Base-by-base conservation (phyloP, 2,329 filamentous ascomycete genomes). In the Hymenoscyphus occultus region DNA sequence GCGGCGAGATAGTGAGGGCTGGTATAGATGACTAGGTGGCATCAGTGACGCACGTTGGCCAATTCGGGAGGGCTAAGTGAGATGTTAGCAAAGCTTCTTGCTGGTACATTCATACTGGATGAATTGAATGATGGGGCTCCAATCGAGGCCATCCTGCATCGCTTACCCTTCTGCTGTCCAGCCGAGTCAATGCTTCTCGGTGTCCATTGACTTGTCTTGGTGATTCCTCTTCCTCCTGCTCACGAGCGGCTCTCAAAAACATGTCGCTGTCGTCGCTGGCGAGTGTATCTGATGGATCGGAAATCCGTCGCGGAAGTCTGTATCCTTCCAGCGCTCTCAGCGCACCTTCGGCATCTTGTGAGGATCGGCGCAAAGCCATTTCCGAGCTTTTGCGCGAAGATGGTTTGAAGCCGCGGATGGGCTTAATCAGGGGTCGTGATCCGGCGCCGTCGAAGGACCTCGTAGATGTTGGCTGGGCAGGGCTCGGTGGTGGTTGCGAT, bases 181-280 rank as follows among this genome's bases (percentile, higher is more conserved):
- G 64, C 35, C 68, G 67, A 31, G 62, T 69, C 12, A 67, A 62
- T 35, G 64, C 58, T 40, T 65, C 66, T 40, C 56, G 62, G 35
- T 61, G 63, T 42, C 39, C 63, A 59, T 66, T 66, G 48, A 42
- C 61, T 40, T 64, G 62, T 59, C 68, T 65, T 64, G 69, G 67
- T 19, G 63, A 57, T 63, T 68, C 66, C 40, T 74, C 72, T 64
- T 76, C 74, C 9, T 35, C 35, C 35, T 35, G 6, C 62, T 74
- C 73, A 45, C 69, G 65, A n/a, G 74, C 74, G 32, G 73, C 72
- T 54, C 70, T 69, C 3, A 76, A 65, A 45, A 75, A 76, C 12
- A 76, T 63, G 68, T 76, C 74, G 40, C 71, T 72, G 28, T 75
- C 73, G 64, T 76, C 74, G 59, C 71, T 75, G 42, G 68, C 68